Conservation (phyloP, 768 basidiomycete species). For the Tulasnella sp. region DNA sequence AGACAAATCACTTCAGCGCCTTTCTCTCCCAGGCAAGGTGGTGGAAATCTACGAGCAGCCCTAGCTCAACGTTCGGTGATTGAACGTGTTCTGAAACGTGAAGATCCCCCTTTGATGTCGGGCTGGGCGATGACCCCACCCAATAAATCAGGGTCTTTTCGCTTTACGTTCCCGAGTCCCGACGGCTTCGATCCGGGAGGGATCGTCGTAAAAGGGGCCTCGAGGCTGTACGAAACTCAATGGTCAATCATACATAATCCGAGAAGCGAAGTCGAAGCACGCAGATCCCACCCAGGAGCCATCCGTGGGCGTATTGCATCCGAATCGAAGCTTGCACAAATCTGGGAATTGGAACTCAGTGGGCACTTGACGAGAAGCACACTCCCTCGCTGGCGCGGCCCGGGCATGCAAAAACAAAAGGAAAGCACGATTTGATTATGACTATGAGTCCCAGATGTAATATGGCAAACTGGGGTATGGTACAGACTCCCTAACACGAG, state of each 20-base stretch:
- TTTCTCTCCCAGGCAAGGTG: too few species aligned
- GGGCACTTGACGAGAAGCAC: too few species aligned
- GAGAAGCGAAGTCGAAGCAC: not conserved
- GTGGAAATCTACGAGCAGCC: too few species aligned
- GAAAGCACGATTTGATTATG: not conserved
- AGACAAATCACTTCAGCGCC: too few species aligned
- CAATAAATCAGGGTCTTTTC: not conserved
- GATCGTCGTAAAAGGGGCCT: not conserved
- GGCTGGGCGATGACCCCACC: too few species aligned
- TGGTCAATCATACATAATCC: not conserved
- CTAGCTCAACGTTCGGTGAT: too few species aligned
- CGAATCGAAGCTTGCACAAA: not conserved
- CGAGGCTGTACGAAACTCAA: not conserved
- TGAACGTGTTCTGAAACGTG: too few species aligned
- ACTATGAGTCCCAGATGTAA: not conserved
- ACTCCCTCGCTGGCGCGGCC: too few species aligned
- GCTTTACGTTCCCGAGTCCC: not conserved
- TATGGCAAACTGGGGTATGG: not conserved
- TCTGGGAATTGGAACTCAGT: not conserved
- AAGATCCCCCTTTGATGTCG: too few species aligned
- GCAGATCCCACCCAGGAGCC: not conserved
- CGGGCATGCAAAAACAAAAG: too few species aligned
- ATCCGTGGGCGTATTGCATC: not conserved
- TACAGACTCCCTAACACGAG: not conserved
- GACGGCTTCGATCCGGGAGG: not conserved